phyloP scores from a whole-genome alignment of 768 basidiomycete species.

The Leccinum sublutescens region DNA sequence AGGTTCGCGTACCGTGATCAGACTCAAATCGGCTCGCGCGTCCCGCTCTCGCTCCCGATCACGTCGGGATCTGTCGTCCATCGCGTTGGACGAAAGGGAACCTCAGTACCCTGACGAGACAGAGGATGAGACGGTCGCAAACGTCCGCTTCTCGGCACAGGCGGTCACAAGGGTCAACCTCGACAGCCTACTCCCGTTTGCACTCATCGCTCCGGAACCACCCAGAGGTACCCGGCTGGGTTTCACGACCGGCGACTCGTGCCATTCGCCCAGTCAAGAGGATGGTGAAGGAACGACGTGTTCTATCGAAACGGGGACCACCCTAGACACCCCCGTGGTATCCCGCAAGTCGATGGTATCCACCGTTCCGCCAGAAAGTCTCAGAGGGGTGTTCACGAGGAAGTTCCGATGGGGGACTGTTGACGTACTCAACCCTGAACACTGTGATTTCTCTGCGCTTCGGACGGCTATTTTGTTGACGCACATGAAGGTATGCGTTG shows the following conservation, averaged over 20 bases:
- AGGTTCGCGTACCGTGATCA: constrained; percentile 71
- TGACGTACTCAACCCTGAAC: constrained; percentile 80
- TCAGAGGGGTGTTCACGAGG: constrained; percentile 73
- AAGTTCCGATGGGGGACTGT: constrained; percentile 88
- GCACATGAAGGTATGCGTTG: constrained; percentile 64
- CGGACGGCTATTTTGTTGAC: constrained; percentile 82
- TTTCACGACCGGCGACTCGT: constrained; percentile 21
- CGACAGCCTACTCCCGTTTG: constrained; percentile 66
- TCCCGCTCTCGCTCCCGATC: constrained; percentile 72
- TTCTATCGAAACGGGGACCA: constrained; percentile 34
- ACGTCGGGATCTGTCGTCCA: constrained; percentile 63
- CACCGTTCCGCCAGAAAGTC: constrained; percentile 59
- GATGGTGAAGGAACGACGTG: constrained; percentile 18
- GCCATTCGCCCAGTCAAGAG: constrained; percentile 14
- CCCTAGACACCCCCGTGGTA: constrained; percentile 38
- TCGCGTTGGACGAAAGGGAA: constrained; percentile 55
- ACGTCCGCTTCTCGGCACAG: constrained; percentile 73
- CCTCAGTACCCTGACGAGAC: constrained; percentile 54
- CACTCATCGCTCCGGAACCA: constrained; percentile 72
- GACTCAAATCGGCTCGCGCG: constrained; percentile 47
- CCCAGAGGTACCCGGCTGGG: constrained; percentile 29
- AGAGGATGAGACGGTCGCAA: constrained; percentile 70
- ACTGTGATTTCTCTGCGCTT: constrained; percentile 86
- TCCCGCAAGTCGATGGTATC: constrained; percentile 33
- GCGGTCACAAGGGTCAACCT: constrained; percentile 62